These are phyloP conservation scores for Trichomonascaceae sp. DNA, from an alignment of 1,139 yeast genomes.

Conservation along the genomic window DNA sequence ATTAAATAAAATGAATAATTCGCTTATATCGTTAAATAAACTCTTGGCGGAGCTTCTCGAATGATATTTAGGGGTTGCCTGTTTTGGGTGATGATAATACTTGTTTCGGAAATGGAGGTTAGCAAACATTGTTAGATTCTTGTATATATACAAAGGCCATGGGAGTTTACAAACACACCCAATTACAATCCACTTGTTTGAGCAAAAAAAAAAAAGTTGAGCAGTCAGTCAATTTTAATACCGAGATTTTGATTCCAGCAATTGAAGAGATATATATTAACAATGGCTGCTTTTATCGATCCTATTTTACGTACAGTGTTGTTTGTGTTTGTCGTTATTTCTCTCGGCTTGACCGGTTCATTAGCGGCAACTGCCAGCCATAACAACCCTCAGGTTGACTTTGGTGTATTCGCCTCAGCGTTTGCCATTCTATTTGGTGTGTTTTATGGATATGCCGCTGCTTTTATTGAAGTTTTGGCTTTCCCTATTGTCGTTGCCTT, in stretches of 20 bases:
- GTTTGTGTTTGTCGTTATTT: slow-evolving; percentile 67
- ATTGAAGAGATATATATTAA: not conserved
- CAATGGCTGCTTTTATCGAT: slow-evolving; percentile 59
- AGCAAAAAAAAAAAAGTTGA: not conserved
- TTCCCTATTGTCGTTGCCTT: slow-evolving; percentile 74
- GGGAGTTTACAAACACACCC: slow-evolving; percentile 1
- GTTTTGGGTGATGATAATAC: not conserved
- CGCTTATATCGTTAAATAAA: not conserved
- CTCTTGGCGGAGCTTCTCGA: not conserved
- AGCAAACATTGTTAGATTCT: not conserved
- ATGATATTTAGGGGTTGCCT: not conserved
- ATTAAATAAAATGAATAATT: not conserved
- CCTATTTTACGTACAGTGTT: slow-evolving; percentile 65
- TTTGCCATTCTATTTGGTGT: slow-evolving; percentile 78
- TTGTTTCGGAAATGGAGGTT: not conserved
- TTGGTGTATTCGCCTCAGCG: slow-evolving; percentile 77
- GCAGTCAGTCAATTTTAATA: not conserved
- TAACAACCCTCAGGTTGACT: slow-evolving; percentile 78
- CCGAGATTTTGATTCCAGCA: not conserved
- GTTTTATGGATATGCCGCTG: slow-evolving; percentile 72
- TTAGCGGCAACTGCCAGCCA: slow-evolving; percentile 58
- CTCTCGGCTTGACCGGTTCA: slow-evolving; percentile 80
- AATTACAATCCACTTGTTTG: not conserved
- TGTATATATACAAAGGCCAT: not conserved
- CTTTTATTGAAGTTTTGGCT: slow-evolving; percentile 71